A percentile compares a stretch with the other conserved stretches of the same genome.
These are phyloP conservation scores for Stagonosporopsis cucurbitacearum DNA, from an alignment of 2,329 filamentous ascomycete species.

Conservation along the genomic window DNA sequence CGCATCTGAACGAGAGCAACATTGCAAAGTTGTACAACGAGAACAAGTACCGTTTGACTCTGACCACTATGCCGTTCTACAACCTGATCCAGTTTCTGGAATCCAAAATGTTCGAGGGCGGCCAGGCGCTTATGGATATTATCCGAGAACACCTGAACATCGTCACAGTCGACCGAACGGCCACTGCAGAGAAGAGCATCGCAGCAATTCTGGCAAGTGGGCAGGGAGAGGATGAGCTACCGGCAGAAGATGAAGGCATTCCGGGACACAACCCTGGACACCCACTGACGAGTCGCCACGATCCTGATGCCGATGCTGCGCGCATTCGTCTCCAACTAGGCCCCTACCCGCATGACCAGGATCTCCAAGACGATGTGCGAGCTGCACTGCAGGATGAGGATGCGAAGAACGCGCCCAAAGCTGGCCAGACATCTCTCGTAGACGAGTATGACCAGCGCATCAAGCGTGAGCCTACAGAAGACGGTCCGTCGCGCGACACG, in stretches of 20 bases:
- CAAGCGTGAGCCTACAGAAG: conserved; percentile 88
- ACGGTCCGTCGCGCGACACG: conserved; percentile 77
- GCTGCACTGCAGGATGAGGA: conserved; percentile 89
- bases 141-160: conserved; percentile 68
- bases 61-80: conserved; percentile 84
- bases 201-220: conserved; percentile 64
- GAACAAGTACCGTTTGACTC: conserved; percentile 86
- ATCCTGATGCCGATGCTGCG: conserved; percentile 61
- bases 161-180: conserved; percentile 63
- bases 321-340: conserved; percentile 73
- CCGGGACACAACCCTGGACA: conserved; percentile 71
- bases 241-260: conserved; percentile 72
- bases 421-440: conserved; percentile 75
- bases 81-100: conserved; percentile 89
- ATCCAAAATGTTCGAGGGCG: conserved; percentile 81
- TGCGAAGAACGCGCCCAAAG: conserved; percentile 71
- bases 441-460: conserved; percentile 88
- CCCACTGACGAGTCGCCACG: conserved; percentile 64
- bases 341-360: conserved; percentile 80
- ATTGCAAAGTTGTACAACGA: conserved; percentile 81
- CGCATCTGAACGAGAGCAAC: conserved; percentile 78
- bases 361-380: conserved; percentile 83
- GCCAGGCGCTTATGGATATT: conserved; percentile 76
- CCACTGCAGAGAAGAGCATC: conserved; percentile 64
- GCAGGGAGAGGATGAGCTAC: conserved; percentile 61